Base-by-base conservation (phyloP, 2,329 filamentous ascomycete species). In the Fusarium compactum region DNA sequence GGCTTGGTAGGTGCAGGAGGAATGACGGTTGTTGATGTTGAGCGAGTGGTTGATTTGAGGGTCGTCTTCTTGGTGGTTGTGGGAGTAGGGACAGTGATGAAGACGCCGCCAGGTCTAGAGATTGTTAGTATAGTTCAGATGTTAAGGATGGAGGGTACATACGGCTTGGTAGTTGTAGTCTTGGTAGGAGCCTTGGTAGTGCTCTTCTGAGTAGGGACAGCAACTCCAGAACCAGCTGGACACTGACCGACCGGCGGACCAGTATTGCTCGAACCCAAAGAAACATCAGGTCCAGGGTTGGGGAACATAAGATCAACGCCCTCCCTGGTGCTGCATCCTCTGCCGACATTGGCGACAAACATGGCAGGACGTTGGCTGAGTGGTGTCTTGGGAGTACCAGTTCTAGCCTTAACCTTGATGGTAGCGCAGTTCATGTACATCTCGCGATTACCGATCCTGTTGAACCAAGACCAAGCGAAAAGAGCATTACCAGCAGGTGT, bases 401-500 rank as follows among this genome's bases (percentile, higher is more conserved):
- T 74, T 40, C 78, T 78, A 20, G 79, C 78, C 53, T 78, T 80
- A 77, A 94, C 89, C 61, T 86, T 88, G 71, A 95, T 86, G 55
- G 87, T 84, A 5, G 92, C 92, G 76, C 92, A 95, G 81, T 93
- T 93, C 90, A 93, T 93, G 85, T 95, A 96, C 87, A 92, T 92
- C 78, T 95, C 92, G 50, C 92, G 86, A 80, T 94, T 94, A 24
- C 92, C 92, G 38, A 91, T 80, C 70, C 88, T 84, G 83, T 94
- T 94, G 81, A 92, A 90, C 91, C 90, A 92, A 18, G 88, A 90
- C 93, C 93, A 95, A 24, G 89, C 88, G 47, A 95, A 86, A 27
- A 95, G 77, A 54, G 89, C 90, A n/a, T 89, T 86, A 79, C 79
- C 82, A 61, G 30, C 53, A 5, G 67, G 67, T 6, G 67, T 71